These are phyloP conservation scores for Brachypodium distachyon DNA, from an alignment of 202 grass and related monocot genomes.

Conservation along the genomic window DNA sequence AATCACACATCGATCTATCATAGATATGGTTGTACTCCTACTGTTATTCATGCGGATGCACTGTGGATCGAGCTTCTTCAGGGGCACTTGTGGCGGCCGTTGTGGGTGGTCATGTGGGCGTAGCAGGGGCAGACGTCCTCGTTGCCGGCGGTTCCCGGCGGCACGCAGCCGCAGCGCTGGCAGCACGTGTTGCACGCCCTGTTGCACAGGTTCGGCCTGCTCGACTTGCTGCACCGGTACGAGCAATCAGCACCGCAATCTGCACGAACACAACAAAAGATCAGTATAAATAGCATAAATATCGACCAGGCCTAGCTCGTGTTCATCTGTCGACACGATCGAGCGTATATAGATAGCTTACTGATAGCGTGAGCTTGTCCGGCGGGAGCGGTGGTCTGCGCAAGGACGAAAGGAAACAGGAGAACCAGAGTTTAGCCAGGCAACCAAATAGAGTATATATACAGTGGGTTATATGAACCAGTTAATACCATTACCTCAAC, in stretches of 20 bases:
- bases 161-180: slow-evolving; percentile 63
- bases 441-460: neutral
- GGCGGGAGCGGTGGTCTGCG: slow-evolving; percentile 23
- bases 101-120: slow-evolving; percentile 60
- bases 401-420: neutral
- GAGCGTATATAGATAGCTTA: neutral
- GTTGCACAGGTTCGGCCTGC: slow-evolving; percentile 53
- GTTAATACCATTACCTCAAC: slow-evolving; percentile 16
- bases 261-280: neutral
- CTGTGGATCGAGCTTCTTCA: slow-evolving; percentile 6
- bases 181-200: slow-evolving; percentile 76
- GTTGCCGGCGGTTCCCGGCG: slow-evolving; percentile 69
- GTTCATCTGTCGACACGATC: neutral
- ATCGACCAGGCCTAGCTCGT: neutral
- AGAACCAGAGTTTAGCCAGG: neutral
- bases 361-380: slow-evolving; percentile 26
- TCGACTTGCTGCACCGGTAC: slow-evolving; percentile 66
- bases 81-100: slow-evolving; percentile 65
- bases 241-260: slow-evolving; percentile 40
- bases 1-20: too few species aligned
- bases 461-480: neutral
- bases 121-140: slow-evolving; percentile 69
- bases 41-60: too few species aligned
- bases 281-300: neutral
- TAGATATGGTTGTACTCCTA: too few species aligned